Evolutionary conservation across 108 stramenopile species (phyloP), one percentile per base, ranked within the genome.

Genomic region (Epipyxis sp.): DNA sequence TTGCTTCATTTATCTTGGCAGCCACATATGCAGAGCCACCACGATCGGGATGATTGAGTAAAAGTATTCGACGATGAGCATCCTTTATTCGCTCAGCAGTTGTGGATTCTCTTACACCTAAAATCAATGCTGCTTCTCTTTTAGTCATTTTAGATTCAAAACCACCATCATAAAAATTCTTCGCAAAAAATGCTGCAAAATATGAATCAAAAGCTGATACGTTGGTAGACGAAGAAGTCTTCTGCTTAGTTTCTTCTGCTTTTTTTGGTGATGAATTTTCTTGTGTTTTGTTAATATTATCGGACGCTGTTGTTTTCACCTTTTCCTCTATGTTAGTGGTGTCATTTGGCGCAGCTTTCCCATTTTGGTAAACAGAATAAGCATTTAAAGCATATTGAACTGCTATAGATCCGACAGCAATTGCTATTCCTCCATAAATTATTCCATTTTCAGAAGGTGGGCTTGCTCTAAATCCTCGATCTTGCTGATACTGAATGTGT

Each of bases 1-100:
- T 99, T 0, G 97, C 98, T 86, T 98, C 98, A 80, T 99, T 99
- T 54, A 99, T 86, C 82, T 99, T 99, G 71, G 93, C 92, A 44
- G 94, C 89, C 45, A 99, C 59, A 77, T 91, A 97, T 35, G 94
- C 95, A 44, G 93, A 94, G 42, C 98, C 98, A 1, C 98, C 98
- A 25, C 91, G 92, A 87, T 99, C 98, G 1, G 98, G 98, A 88
- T 99, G 98, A 78, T 99, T 99, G 80, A 96, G 78, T 77, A 98
- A 89, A 37, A 97, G 77, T 13, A 99, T 81, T 69, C 94, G 92
- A 0, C 97, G 91, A 87, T 99, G 97, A 0, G 96, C 95, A 59
- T 96, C 97, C 81, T 95, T 96, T 62, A 99, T 93, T 29, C 94
- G 88, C 59, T 94, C 87, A 30, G 90, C 69, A 0, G 90, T 82